Percentiles rank a stretch among this genome's conserved stretches.
Conservation (phyloP, 345 rosid species). For the Gossypium turneri region DNA sequence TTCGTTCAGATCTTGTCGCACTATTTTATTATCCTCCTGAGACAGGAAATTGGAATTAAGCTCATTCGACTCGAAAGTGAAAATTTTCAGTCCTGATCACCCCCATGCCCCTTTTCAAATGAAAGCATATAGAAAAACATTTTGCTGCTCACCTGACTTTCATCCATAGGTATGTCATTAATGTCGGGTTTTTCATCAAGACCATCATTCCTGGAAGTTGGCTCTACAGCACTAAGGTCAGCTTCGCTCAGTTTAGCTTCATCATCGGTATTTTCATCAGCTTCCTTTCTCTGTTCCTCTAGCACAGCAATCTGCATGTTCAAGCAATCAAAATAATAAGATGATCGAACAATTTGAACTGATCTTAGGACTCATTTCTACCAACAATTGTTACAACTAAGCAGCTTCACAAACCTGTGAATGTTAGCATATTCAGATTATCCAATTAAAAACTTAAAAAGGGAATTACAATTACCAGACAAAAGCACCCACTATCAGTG, state of each 20-base stretch:
- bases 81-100: background rate
- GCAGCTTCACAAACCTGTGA: background rate
- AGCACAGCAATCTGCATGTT: conserved; percentile 63
- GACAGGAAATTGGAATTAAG: conserved; percentile 22
- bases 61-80: background rate
- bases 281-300: conserved; percentile 60
- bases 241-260: conserved; percentile 47
- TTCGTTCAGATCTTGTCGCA: conserved; percentile 89
- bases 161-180: conserved; percentile 69
- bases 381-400: background rate
- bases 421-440: background rate
- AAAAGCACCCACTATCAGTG: background rate
- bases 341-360: background rate
- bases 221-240: conserved; percentile 34
- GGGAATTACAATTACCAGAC: background rate
- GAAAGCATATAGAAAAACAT: background rate
- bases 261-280: conserved; percentile 47
- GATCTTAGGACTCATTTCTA: background rate
- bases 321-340: conserved; percentile 22
- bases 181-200: conserved; percentile 75
- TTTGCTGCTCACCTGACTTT: conserved; percentile 48
- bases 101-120: too few relatives aligned
- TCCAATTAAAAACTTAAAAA: background rate
- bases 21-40: conserved; percentile 48
- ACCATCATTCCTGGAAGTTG: conserved; percentile 30